Evolutionary conservation across 1,284 basidiomycete genomes (phyloP), one percentile per base, ranked within the genome.

Genomic region (Ceratobasidium sp.): DNA sequence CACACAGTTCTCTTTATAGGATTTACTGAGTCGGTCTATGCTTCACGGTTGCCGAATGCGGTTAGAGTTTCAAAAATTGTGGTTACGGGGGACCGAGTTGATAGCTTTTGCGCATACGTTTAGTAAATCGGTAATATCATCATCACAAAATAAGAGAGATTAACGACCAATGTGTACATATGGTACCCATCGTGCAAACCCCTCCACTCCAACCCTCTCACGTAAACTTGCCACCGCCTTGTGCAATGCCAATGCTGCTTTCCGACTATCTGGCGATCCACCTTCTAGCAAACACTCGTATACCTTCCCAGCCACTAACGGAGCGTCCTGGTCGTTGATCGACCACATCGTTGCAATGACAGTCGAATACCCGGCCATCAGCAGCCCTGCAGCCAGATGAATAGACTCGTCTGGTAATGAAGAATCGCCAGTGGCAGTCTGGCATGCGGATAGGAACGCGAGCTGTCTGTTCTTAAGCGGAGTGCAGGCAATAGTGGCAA

Each of bases 381-480:
- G 63, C 63, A 77, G 63, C 3, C 75, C 53, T 19, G 63, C 24
- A 1, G 75, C 68, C n/a, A 77, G 62, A 46, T 77, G 68, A 14
- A 76, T 74, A 5, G 63, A 34, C 39, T 77, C 68, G 39, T 77
- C 76, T 24, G 75, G 53, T 27, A 65, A 61, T n/a, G 54, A 58
- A n/a, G 43, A 14, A 29, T 77, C 76, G 19, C 75, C 71, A 6
- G 34, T 73, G 16, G 68, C 62, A 16, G 62, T 64, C 22, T 64
- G 62, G 46, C 62, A 64, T 1, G 62, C 62, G 11, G 62, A 64
- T 46, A 64, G 31, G 46, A 64, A 64, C 0, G 41, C 62, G 11
- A 64, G 39, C 5, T 31, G 31, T 1, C 3, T 24, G 6, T 43
- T 62, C 39, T 41, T 16, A 9, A 62, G 31, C 19, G 59, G 22